phyloP scores from a whole-genome alignment of 139 green algal genomes.

The Picochlorum sp. region DNA sequence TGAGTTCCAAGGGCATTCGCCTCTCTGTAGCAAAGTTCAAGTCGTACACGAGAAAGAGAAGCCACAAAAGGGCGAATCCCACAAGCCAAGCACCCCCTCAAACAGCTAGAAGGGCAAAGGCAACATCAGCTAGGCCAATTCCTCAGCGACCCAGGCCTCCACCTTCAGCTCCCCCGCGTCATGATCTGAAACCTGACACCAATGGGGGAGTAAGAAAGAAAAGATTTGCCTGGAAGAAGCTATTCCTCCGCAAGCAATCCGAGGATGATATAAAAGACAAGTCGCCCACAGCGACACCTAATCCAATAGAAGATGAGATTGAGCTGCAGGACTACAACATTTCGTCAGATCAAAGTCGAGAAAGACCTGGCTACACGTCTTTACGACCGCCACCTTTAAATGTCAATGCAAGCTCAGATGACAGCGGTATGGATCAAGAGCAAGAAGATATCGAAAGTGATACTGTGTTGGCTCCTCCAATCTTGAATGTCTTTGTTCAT shows the following conservation, averaged over 20 bases:
- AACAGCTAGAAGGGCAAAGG: neutral
- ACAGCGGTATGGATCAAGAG: neutral
- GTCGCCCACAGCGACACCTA: too few species aligned
- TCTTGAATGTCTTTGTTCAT: constrained; percentile 47
- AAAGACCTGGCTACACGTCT: neutral
- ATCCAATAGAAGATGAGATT: too few species aligned
- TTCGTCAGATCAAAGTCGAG: too few species aligned
- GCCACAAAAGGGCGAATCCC: neutral
- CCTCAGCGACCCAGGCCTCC: neutral
- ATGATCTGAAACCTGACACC: neutral
- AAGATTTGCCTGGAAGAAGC: neutral
- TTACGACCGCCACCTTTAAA: neutral
- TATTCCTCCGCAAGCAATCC: too few species aligned
- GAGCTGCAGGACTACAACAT: too few species aligned
- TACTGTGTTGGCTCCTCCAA: constrained; percentile 19
- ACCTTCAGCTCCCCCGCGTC: neutral
- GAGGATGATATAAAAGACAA: too few species aligned
- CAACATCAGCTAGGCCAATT: neutral
- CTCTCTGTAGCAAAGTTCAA: constrained; percentile 4
- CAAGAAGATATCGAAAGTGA: too few species aligned
- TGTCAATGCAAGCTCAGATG: neutral
- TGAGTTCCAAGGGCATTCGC: neutral
- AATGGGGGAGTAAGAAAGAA: neutral
- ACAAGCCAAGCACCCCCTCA: neutral
- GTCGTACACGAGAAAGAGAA: neutral